phyloP scores from a whole-genome alignment of 768 basidiomycete genomes.

The Mycena metata region DNA sequence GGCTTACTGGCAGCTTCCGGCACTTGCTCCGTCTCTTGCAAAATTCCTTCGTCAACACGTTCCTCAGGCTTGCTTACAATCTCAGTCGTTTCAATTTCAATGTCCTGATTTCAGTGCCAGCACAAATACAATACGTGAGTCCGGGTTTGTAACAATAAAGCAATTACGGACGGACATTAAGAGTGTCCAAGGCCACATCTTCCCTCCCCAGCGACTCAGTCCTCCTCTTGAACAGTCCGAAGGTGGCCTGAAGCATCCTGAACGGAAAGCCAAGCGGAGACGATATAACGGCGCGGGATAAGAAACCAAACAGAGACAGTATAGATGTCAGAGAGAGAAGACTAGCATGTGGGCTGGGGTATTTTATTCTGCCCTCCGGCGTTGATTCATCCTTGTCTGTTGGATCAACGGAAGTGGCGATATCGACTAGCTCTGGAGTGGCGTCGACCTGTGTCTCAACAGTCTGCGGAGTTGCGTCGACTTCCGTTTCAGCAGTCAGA shows the following conservation, averaged over 20 bases:
- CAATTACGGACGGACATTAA: conserved; percentile 65
- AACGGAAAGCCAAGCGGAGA: conserved; percentile 67
- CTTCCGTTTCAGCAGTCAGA: conserved; percentile 53
- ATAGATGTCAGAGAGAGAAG: conserved; percentile 56
- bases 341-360: background rate
- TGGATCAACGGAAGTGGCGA: background rate
- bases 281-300: conserved; percentile 61
- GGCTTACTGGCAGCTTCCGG: conserved; percentile 25
- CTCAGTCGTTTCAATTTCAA: conserved; percentile 47
- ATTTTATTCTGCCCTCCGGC: background rate
- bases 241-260: conserved; percentile 47
- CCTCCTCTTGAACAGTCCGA: conserved; percentile 34
- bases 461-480: conserved; percentile 67
- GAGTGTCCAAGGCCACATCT: conserved; percentile 55
- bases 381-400: background rate
- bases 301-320: conserved; percentile 59
- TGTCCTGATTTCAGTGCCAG: conserved; percentile 53
- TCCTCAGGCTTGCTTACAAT: conserved; percentile 36
- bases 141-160: conserved; percentile 47
- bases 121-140: conserved; percentile 54
- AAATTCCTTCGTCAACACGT: background rate
- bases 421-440: conserved; percentile 57
- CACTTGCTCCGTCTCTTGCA: no score
- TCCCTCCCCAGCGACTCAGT: conserved; percentile 12
- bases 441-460: conserved; percentile 66